Evolutionary conservation across 805 yeast species (phyloP), one percentile per base, ranked within the genome.

Genomic region (Pichia phayaonensis): DNA sequence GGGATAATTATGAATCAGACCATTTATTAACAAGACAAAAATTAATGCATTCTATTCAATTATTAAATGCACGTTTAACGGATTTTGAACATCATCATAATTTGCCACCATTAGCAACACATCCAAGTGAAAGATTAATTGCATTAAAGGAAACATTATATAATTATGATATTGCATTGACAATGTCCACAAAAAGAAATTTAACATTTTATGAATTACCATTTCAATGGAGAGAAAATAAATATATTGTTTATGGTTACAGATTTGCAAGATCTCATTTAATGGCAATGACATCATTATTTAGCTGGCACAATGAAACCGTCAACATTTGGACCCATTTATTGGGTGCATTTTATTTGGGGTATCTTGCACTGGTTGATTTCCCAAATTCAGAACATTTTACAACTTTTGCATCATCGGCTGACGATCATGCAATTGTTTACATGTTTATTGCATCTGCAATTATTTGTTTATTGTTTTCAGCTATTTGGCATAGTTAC

Each of bases 261-360:
- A 72, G 97, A 53, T 94, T 92, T 68, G 81, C 84, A 54, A 70
- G 78, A 51, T 75, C 77, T 40, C 90, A 84, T 61, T 29, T 60
- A 8, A 74, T 77, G 49, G 84, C 94, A 56, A 47, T 84, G 29
- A 66, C 72, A 52, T 79, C 90, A 45, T 70, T 90, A 18, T 75
- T 80, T 61, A 64, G 72, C 45, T 55, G 75, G 64, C 98, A 94
- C 68, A 92, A 92, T 64, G 99, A 92, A 66, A 78, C 96, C 0
- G 77, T 86, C 62, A 94, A 94, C 67, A 90, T 92, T 50, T 92
- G 99, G 98, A 78, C 96, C 0, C 99, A 92, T 69, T 61, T 88
- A 15, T 36, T 80, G 2, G 98, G 97, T 15, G 77, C 85, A 2
- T 29, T 79, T 2, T 59, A 79, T 27, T 68, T 90, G 63, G 47